These are phyloP conservation scores for Hermanozyma aechmeae DNA, from an alignment of 805 yeast species.

Conservation along the genomic window DNA sequence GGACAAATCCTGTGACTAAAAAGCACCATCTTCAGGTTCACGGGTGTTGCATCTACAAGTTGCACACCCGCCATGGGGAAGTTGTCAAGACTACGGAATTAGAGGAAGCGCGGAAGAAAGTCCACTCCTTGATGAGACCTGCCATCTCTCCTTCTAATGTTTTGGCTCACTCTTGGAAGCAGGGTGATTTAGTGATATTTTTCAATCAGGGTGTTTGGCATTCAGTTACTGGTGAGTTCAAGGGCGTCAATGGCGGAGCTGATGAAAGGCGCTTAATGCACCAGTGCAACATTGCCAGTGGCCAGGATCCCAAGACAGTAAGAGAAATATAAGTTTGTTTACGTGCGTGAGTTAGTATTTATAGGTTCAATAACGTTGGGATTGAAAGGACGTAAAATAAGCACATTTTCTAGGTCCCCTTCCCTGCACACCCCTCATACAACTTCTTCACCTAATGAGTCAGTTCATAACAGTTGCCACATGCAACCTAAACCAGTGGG, in stretches of 20 bases:
- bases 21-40: conserved; percentile 80
- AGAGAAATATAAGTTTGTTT: too few relatives aligned
- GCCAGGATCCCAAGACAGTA: conserved; percentile 46
- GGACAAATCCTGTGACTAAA: conserved; percentile 86
- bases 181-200: conserved; percentile 81
- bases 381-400: too few relatives aligned
- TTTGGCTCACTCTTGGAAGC: conserved; percentile 74
- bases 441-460: conserved; percentile 45
- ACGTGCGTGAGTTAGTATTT: too few relatives aligned
- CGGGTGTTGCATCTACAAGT: conserved; percentile 73
- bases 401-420: too few relatives aligned
- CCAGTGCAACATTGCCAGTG: conserved; percentile 87
- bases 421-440: too few relatives aligned
- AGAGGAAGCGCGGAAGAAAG: conserved; percentile 64
- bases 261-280: conserved; percentile 84
- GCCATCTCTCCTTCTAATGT: conserved; percentile 67
- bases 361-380: too few relatives aligned
- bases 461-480: conserved; percentile 85
- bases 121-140: conserved; percentile 75
- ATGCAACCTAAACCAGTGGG: conserved; percentile 97
- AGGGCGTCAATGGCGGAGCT: conserved; percentile 34
- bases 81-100: conserved; percentile 40
- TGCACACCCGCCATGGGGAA: conserved; percentile 48
- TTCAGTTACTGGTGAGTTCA: conserved; percentile 83
- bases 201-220: conserved; percentile 89